Percentiles rank a stretch among this genome's conserved stretches.
These are phyloP conservation scores for Penicillium sp. DNA, from an alignment of 2,329 filamentous ascomycete species.

Conservation along the genomic window DNA sequence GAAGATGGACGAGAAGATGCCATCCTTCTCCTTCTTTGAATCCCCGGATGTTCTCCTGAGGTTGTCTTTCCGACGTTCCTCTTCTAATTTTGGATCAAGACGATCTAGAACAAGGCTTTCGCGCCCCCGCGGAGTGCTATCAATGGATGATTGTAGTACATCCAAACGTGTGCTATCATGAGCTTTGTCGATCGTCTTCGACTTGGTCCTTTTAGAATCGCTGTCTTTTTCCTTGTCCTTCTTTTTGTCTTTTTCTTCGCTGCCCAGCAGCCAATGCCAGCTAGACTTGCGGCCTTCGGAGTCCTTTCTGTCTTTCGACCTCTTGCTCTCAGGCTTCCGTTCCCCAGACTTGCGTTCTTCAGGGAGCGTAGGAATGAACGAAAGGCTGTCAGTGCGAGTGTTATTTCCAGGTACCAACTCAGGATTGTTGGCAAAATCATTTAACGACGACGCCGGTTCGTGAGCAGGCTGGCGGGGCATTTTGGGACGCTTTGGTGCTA, in stretches of 20 bases:
- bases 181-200: slow-evolving; percentile 52
- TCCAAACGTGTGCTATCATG: slow-evolving; percentile 83
- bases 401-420: slow-evolving; percentile 67
- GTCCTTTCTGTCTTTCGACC: slow-evolving; percentile 63
- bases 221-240: slow-evolving; percentile 56
- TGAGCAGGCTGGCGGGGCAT: slow-evolving; percentile 32
- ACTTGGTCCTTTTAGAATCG: slow-evolving; percentile 57
- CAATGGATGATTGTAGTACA: slow-evolving; percentile 81
- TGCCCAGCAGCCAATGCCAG: slow-evolving; percentile 70
- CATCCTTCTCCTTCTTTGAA: slow-evolving; percentile 83
- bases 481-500: slow-evolving; percentile 38
- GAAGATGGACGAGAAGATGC: slow-evolving; percentile 91
- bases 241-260: slow-evolving; percentile 62
- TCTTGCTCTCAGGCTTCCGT: slow-evolving; percentile 68
- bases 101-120: slow-evolving; percentile 84
- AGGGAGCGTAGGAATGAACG: slow-evolving; percentile 71
- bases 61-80: slow-evolving; percentile 71
- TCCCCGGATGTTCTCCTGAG: slow-evolving; percentile 64
- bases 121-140: slow-evolving; percentile 58
- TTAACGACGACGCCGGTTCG: slow-evolving; percentile 52
- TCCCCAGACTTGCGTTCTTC: slow-evolving; percentile 74
- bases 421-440: slow-evolving; percentile 63
- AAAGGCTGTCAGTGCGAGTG: slow-evolving; percentile 70
- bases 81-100: slow-evolving; percentile 68
- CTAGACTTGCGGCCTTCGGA: slow-evolving; percentile 73